A percentile compares a stretch with the other conserved stretches of the same genome.
phyloP scores from a whole-genome alignment of 108 stramenopile species.

The Aurantiochytrium sp. region DNA sequence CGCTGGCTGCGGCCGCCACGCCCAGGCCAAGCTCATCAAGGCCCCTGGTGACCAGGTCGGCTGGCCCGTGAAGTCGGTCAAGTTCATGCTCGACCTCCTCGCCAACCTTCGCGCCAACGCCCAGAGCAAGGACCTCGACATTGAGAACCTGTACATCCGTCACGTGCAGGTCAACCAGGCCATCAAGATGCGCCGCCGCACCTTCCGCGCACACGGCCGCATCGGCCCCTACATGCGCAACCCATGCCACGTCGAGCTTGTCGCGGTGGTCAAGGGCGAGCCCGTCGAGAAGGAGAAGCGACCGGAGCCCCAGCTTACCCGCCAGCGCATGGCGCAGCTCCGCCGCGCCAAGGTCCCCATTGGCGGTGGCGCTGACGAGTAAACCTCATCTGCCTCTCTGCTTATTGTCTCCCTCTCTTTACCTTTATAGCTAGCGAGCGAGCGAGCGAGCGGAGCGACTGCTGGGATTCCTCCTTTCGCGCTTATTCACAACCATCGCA shows the following conservation, averaged over 20 bases:
- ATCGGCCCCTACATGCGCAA: constrained; percentile 96
- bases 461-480: no score
- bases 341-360: not conserved
- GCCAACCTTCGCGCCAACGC: constrained; percentile 95
- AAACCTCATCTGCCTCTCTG: not conserved
- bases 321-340: not conserved
- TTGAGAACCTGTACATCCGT: constrained; percentile 66
- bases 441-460: no score
- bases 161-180: constrained; percentile 95
- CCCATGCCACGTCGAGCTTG: constrained; percentile 96
- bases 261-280: not conserved
- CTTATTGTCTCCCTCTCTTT: not conserved
- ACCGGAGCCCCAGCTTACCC: not conserved
- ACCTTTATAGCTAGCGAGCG: no score
- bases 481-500: no score
- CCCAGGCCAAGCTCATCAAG: constrained; percentile 81
- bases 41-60: constrained; percentile 87
- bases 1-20: constrained; percentile 93
- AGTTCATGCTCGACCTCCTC: constrained; percentile 86
- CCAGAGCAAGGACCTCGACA: constrained; percentile 85
- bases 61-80: constrained; percentile 97
- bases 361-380: constrained; percentile 1
- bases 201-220: constrained; percentile 98
- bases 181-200: constrained; percentile 90
- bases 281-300: not conserved